phyloP scores from a whole-genome alignment of 164 flowering plant genomes.

The Nymphaea thermarum region DNA sequence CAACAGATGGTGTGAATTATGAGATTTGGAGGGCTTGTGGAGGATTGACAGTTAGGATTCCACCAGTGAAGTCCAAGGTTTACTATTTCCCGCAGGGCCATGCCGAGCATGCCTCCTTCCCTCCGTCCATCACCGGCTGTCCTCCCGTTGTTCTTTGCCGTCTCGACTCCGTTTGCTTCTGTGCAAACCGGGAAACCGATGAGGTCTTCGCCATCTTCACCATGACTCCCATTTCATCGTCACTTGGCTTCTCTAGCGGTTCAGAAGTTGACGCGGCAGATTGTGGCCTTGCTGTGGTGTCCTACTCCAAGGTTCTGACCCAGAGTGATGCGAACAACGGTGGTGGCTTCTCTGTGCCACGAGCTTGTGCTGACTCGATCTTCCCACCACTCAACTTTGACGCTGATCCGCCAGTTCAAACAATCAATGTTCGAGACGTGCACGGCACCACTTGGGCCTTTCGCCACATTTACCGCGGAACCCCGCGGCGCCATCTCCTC shows the following conservation, averaged over 20 bases:
- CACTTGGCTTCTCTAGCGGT: neutral
- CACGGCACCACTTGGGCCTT: conserved; percentile 53
- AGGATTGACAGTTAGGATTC: conserved; percentile 36
- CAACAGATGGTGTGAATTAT: conserved; percentile 17
- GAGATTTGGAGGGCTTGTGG: conserved; percentile 61
- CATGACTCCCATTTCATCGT: neutral
- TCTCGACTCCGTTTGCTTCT: conserved; percentile 21
- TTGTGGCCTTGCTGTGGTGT: conserved; percentile 10
- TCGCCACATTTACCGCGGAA: conserved; percentile 54
- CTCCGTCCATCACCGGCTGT: conserved; percentile 7
- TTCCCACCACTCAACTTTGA: conserved; percentile 46
- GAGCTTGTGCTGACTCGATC: conserved; percentile 66
- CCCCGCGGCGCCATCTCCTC: conserved; percentile 69
- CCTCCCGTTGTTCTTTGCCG: conserved; percentile 26
- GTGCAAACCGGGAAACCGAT: conserved; percentile 40
- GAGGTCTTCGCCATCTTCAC: conserved; percentile 27
- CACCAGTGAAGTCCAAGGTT: conserved; percentile 36
- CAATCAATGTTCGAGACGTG: conserved; percentile 30
- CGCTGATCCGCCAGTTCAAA: conserved; percentile 69
- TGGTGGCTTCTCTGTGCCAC: conserved; percentile 84
- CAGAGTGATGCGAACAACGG: conserved; percentile 83
- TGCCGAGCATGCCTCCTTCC: conserved; percentile 29
- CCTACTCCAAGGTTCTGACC: conserved; percentile 56
- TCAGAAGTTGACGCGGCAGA: neutral
- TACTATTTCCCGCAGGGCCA: conserved; percentile 86